Evolutionary conservation across 2,329 filamentous ascomycete species (phyloP).

Genomic region (Scorias spongiosa): DNA sequence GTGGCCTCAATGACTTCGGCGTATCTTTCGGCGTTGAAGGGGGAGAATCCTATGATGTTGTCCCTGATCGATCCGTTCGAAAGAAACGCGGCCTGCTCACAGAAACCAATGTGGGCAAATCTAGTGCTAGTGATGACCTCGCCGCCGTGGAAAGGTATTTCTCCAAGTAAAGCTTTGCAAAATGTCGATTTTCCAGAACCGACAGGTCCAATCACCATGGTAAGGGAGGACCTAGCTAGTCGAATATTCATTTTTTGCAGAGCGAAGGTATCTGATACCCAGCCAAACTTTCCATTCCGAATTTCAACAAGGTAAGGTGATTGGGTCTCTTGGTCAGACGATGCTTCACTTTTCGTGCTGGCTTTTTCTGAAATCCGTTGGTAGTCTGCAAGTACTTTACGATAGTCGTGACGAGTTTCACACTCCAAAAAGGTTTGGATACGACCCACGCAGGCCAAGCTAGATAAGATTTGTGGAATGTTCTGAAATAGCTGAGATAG

Average conservation of each 20-base stretch:
- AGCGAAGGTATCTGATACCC: background rate
- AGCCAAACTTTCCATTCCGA: background rate
- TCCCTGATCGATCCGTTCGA: background rate
- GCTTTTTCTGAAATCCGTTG: background rate
- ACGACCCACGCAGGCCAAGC: background rate
- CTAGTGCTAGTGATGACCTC: background rate
- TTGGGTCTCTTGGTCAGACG: background rate
- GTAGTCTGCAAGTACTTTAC: background rate
- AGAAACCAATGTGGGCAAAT: background rate
- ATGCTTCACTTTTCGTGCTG: background rate
- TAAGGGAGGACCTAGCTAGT: background rate
- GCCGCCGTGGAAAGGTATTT: background rate
- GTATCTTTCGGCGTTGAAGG: background rate
- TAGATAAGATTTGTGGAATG: background rate
- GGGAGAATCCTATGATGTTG: background rate
- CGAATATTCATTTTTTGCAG: background rate
- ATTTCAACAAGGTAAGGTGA: background rate
- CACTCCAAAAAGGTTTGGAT: background rate
- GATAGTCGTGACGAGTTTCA: background rate
- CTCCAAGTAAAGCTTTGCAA: background rate
- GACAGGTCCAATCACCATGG: background rate
- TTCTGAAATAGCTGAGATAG: background rate
- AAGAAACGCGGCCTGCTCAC: background rate
- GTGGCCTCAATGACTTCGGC: background rate
- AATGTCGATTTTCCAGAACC: background rate